A percentile compares a stretch with the other conserved stretches of the same genome.
Conservation (phyloP, 208 protist genomes). For the Leishmania guyanensis region DNA sequence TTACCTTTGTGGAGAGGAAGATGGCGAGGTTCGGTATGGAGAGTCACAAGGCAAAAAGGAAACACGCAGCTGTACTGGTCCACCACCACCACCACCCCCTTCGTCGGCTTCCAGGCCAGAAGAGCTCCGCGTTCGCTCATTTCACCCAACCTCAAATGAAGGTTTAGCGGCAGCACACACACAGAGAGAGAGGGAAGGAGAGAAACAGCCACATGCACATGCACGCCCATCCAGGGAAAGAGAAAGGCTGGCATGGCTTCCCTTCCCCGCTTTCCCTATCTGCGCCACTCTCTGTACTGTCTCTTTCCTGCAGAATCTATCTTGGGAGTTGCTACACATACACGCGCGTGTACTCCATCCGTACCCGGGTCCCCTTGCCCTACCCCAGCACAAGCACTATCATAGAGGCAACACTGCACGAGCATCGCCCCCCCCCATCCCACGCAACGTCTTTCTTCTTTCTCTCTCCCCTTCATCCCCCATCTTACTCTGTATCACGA, state of each 20-base stretch:
- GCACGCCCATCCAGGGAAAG: neutral
- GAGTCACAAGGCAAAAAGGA: neutral
- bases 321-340: neutral
- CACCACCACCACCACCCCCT: neutral
- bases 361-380: neutral
- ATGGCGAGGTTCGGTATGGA: neutral
- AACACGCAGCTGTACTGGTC: neutral
- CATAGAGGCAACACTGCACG: neutral
- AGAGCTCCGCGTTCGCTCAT: neutral
- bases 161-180: neutral
- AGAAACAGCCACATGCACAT: too few species aligned
- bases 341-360: neutral
- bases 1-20: neutral
- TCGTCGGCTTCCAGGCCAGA: neutral
- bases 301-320: neutral
- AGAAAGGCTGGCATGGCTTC: neutral
- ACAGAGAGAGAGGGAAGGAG: neutral
- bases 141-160: neutral
- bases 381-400: neutral
- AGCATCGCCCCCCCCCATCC: neutral
- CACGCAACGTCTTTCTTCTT: neutral
- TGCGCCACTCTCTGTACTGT: neutral
- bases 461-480: neutral
- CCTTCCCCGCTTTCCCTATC: neutral
- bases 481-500: slow-evolving; percentile 14